A percentile compares a stretch with the other conserved stretches of the same genome.
Evolutionary conservation across 2,329 filamentous ascomycete species (phyloP).

Genomic region (Aspergillus carbonarius): DNA sequence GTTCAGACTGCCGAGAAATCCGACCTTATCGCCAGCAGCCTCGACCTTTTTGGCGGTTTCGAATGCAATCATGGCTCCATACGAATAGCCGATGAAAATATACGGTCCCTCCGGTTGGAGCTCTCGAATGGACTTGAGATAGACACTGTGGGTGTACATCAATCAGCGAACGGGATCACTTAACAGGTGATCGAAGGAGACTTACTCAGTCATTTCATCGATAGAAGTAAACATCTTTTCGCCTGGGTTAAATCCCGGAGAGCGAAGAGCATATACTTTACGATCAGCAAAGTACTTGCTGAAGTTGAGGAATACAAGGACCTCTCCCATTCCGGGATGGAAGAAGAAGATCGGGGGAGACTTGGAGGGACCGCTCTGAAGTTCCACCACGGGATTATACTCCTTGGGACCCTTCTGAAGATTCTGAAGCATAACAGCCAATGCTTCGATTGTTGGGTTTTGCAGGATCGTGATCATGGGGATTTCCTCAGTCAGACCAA

Average conservation of each 20-base stretch:
- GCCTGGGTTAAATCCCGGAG: not conserved
- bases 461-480: conserved; percentile 5
- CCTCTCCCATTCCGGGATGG: conserved; percentile 2
- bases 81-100: not conserved
- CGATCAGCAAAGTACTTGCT: conserved; percentile 2
- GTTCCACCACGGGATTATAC: not conserved
- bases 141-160: not conserved
- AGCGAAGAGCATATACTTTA: not conserved
- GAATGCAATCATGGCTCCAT: conserved; percentile 4
- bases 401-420: not conserved
- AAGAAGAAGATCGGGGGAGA: not conserved
- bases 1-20: conserved; percentile 1
- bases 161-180: not conserved
- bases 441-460: not conserved
- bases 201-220: not conserved
- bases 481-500: not conserved
- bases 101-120: conserved; percentile 1
- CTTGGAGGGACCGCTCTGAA: not conserved
- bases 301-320: conserved; percentile 4
- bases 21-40: not conserved
- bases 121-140: not conserved
- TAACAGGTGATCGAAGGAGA: not conserved
- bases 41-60: conserved; percentile 2
- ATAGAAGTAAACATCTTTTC: not conserved
- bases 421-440: not conserved